Evolutionary conservation across 2,329 filamentous ascomycete species (phyloP), one percentile per base, ranked within the genome.

Genomic region (Colletotrichum tropicale): DNA sequence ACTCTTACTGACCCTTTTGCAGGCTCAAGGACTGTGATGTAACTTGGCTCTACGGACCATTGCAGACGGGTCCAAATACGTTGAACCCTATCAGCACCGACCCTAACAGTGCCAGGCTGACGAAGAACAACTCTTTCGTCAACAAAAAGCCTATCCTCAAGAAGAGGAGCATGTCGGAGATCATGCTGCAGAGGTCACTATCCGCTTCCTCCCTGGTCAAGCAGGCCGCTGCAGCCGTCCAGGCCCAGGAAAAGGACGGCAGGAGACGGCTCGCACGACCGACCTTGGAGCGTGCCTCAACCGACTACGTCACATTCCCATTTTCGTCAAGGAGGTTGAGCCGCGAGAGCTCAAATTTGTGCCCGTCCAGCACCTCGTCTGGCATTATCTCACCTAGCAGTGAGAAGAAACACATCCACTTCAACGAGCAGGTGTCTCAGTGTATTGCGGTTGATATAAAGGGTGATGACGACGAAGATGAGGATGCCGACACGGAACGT

Each of bases 11-110:
- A 79, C 73, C 56, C 8, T 48, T 52, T n/a, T 9, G 62, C 80
- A 98, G 96, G 96, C 89, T 98, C 76, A 99, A 98, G 84, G 97
- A 98, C 81, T 97, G 94, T 83, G 96, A 99, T 84, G 96, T 98
- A 36, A 98, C 96, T 61, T 99, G 96, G 97, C 89, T 99, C 1
- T 99, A 98, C 81, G 97, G 97, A 0, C 97, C 97, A 15, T 86
- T 98, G 65, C 96, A 98, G 83, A 94, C 93, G 1, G 93, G 93
- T 26, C 87, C 89, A 6, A 90, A 88, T 70, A 91, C 89, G 30
- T 82, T 91, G 15, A 88, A 91, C 73, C 76, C 88, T 80, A 81
- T 87, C 8, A 84, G 86, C 68, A 85, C 84, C 82, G 28, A 82
- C 77, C 78, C 82, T 15, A 79, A 75, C 28, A 89, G 87, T 77